A percentile compares a stretch with the other conserved stretches of the same genome.
Evolutionary conservation across 1,284 basidiomycete genomes (phyloP).

Genomic region (Coriolopsis trogii): DNA sequence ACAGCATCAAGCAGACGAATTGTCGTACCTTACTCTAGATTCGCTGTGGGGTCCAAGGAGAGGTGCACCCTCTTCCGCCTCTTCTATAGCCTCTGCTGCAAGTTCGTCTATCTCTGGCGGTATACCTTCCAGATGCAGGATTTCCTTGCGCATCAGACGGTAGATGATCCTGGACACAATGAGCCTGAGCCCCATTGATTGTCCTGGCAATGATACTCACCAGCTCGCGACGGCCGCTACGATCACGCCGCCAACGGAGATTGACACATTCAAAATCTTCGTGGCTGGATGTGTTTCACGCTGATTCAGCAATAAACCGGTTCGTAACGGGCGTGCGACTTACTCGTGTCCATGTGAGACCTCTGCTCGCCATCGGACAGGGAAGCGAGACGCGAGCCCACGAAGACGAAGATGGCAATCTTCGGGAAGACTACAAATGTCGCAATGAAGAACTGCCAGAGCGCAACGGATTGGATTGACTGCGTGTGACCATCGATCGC

Average conservation of each 20-base stretch:
- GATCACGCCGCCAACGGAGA: constrained; percentile 60
- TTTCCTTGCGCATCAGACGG: constrained; percentile 61
- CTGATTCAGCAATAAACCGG: background rate
- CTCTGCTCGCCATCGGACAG: constrained; percentile 79
- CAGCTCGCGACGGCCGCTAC: constrained; percentile 63
- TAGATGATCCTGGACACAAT: constrained; percentile 74
- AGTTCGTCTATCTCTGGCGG: constrained; percentile 55
- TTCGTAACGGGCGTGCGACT: constrained; percentile 19
- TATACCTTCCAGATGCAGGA: constrained; percentile 53
- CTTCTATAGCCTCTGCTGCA: constrained; percentile 65
- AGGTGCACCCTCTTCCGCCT: constrained; percentile 64
- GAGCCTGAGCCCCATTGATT: too few species aligned
- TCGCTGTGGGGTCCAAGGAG: constrained; percentile 45
- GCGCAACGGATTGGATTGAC: constrained; percentile 73
- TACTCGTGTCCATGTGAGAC: constrained; percentile 74
- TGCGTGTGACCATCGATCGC: constrained; percentile 30
- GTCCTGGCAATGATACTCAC: constrained; percentile 47
- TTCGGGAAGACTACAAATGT: constrained; percentile 74
- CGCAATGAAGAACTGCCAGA: constrained; percentile 77
- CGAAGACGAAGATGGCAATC: constrained; percentile 71
- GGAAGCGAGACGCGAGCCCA: constrained; percentile 74
- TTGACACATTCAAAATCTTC: constrained; percentile 62
- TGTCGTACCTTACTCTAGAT: constrained; percentile 26
- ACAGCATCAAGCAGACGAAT: constrained; percentile 21
- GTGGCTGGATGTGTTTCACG: constrained; percentile 44